Evolutionary conservation across 2,329 filamentous ascomycete genomes (phyloP).

Genomic region (Magnaporthiopsis rhizophila): DNA sequence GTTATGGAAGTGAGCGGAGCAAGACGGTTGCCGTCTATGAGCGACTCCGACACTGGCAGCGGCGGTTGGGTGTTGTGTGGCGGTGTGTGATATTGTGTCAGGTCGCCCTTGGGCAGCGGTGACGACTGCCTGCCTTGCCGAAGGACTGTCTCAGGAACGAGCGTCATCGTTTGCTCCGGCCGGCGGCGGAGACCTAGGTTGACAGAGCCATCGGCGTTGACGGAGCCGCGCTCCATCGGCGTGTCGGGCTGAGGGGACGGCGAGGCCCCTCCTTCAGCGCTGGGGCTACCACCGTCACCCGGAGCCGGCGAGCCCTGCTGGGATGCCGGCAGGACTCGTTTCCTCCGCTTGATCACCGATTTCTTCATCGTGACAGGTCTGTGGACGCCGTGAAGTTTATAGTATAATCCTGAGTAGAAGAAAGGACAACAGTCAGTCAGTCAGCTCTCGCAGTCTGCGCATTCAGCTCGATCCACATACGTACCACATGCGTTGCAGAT

Average conservation of each 20-base stretch:
- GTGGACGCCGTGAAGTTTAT: slow-evolving; percentile 91
- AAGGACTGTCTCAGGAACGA: slow-evolving; percentile 37
- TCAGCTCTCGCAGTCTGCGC: neutral
- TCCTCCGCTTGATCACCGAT: slow-evolving; percentile 88
- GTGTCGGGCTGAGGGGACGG: slow-evolving; percentile 19
- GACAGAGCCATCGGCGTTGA: slow-evolving; percentile 57
- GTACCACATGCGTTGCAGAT: slow-evolving; percentile 98
- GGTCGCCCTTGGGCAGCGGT: slow-evolving; percentile 32
- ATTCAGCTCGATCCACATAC: slow-evolving; percentile 24
- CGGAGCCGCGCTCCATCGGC: slow-evolving; percentile 42
- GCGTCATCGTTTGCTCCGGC: slow-evolving; percentile 34
- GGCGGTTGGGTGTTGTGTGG: slow-evolving; percentile 26
- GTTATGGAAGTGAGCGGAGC: slow-evolving; percentile 45
- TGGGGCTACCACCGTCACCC: slow-evolving; percentile 11
- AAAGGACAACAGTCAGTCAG: neutral
- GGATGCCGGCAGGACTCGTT: slow-evolving; percentile 81
- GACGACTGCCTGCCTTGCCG: slow-evolving; percentile 36
- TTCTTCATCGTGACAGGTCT: slow-evolving; percentile 98
- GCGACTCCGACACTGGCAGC: slow-evolving; percentile 22
- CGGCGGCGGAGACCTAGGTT: slow-evolving; percentile 51
- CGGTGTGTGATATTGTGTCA: slow-evolving; percentile 44
- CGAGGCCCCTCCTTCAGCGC: slow-evolving; percentile 20
- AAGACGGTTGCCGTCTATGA: slow-evolving; percentile 49
- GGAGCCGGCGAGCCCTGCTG: slow-evolving; percentile 27
- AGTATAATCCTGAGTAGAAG: slow-evolving; percentile 66